Conservation (phyloP, 768 basidiomycete species). For the Trametes cubensis region DNA sequence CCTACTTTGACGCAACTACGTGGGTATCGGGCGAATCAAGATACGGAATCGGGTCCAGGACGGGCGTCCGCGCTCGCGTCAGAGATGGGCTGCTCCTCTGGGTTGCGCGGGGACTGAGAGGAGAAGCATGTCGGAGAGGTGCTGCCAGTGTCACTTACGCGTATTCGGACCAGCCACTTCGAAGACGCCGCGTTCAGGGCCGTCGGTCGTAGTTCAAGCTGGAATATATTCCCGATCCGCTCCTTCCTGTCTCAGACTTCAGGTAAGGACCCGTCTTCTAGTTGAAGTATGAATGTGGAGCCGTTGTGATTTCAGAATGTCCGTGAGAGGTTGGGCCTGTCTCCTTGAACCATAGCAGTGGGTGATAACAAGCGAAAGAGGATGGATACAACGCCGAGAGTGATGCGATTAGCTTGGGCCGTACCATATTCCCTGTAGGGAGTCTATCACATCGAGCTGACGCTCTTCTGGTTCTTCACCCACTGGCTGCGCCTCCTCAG, state of each 20-base stretch:
- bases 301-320: no score
- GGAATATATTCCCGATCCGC: constrained; percentile 3
- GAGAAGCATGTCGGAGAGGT: background rate
- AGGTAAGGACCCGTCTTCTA: background rate
- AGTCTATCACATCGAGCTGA: background rate
- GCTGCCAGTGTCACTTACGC: constrained; percentile 17
- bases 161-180: constrained; percentile 1
- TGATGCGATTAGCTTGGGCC: background rate
- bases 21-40: constrained; percentile 7
- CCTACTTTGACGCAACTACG: constrained; percentile 3
- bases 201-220: background rate
- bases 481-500: background rate
- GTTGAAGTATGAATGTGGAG: no score
- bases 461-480: background rate
- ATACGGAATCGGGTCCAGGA: constrained; percentile 3
- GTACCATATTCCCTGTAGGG: constrained; percentile 13
- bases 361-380: no score
- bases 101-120: background rate
- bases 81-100: background rate
- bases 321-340: no score
- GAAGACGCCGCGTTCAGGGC: background rate
- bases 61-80: background rate
- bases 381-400: background rate
- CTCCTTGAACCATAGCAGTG: no score
- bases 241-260: background rate